Conservation (phyloP, 2,329 filamentous ascomycete genomes). For the Colletotrichum acutatum region DNA sequence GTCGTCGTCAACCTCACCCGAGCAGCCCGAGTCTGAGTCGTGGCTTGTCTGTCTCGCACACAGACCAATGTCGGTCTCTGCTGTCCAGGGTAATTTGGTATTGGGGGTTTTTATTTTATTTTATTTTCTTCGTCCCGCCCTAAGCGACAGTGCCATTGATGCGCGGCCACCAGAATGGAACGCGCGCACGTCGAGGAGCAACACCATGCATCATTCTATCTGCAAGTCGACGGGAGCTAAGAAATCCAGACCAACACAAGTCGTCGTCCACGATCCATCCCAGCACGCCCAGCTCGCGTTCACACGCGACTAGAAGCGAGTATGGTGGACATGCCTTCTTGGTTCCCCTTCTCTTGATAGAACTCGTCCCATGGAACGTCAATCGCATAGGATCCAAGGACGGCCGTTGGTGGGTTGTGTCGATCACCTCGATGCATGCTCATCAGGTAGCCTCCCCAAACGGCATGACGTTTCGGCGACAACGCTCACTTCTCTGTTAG, state of each 20-base stretch:
- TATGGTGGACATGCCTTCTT: not conserved
- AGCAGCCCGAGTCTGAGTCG: constrained; percentile 19
- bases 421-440: constrained; percentile 9
- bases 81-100: not conserved
- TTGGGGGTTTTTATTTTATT: not conserved
- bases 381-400: not conserved
- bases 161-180: not conserved
- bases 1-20: constrained; percentile 19
- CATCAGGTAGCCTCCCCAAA: not conserved
- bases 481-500: constrained; percentile 11
- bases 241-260: constrained; percentile 2
- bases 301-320: constrained; percentile 9
- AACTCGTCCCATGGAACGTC: not conserved
- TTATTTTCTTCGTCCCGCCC: constrained; percentile 4
- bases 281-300: not conserved
- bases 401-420: constrained; percentile 18
- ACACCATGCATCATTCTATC: constrained; percentile 23
- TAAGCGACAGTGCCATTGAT: constrained; percentile 7
- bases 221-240: constrained; percentile 19
- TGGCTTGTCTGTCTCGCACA: constrained; percentile 1
- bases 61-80: not conserved
- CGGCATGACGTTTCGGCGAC: not conserved
- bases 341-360: not conserved
- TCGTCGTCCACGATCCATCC: not conserved
- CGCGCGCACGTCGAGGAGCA: not conserved